phyloP scores from a whole-genome alignment of 1,284 basidiomycete species.

The Anthracocystis panici-leucophaei region DNA sequence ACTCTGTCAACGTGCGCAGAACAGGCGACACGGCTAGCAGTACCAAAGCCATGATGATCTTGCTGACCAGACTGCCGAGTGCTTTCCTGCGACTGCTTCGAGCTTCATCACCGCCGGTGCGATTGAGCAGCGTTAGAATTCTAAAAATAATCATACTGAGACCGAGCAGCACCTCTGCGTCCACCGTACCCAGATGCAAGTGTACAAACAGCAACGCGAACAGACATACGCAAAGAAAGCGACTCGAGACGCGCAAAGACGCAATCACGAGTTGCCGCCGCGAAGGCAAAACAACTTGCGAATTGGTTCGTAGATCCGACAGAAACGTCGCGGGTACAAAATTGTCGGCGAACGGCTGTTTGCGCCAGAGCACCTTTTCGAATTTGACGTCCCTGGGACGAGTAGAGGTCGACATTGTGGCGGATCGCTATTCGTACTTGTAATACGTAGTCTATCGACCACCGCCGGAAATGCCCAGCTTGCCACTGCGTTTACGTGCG shows the following conservation, averaged over 20 bases:
- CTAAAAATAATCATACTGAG: background rate
- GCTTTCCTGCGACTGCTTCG: background rate
- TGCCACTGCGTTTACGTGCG: conserved; percentile 39
- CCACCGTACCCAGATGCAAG: conserved; percentile 29
- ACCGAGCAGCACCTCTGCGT: conserved; percentile 22
- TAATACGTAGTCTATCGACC: conserved; percentile 11
- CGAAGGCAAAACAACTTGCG: conserved; percentile 71
- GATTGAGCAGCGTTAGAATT: background rate
- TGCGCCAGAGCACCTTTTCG: conserved; percentile 87
- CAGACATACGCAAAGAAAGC: conserved; percentile 40
- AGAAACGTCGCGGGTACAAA: conserved; percentile 84
- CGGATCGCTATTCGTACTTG: no score
- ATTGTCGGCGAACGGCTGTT: conserved; percentile 83
- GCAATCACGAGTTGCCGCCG: conserved; percentile 80
- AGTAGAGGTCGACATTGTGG: background rate
- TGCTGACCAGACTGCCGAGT: conserved; percentile 20
- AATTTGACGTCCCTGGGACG: conserved; percentile 71
- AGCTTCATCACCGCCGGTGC: background rate
- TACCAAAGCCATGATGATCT: conserved; percentile 81
- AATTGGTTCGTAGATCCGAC: conserved; percentile 74
- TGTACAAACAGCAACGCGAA: conserved; percentile 58
- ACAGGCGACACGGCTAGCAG: conserved; percentile 91
- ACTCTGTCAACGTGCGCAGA: conserved; percentile 88
- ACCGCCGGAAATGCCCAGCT: conserved; percentile 39
- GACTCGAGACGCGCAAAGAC: conserved; percentile 57